Conservation (phyloP, 768 basidiomycete species). For the Lyophyllum shimeji region DNA sequence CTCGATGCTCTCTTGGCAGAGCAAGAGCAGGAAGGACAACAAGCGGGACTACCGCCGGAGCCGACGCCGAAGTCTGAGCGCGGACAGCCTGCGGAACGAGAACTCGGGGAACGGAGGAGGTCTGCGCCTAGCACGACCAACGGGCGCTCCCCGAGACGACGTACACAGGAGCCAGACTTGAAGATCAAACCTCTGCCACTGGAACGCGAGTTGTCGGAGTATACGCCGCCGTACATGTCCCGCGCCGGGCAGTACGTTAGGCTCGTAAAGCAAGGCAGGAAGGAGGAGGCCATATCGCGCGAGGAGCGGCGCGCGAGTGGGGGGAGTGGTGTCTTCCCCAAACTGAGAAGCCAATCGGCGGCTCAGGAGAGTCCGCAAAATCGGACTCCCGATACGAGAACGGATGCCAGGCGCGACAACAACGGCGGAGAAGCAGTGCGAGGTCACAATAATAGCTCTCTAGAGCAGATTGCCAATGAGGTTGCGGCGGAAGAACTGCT, state of each 20-base stretch:
- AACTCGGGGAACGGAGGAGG: not conserved
- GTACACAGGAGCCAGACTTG: conserved; percentile 12
- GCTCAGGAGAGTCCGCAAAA: not conserved
- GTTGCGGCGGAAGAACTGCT: not conserved
- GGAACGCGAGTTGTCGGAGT: conserved; percentile 22
- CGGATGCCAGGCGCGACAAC: not conserved
- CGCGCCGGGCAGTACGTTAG: conserved; percentile 32
- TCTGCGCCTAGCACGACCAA: conserved; percentile 1
- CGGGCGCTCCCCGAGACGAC: not conserved
- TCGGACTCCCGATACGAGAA: not conserved
- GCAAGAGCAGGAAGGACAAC: not conserved
- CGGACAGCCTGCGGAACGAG: not conserved
- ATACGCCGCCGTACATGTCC: conserved; percentile 26
- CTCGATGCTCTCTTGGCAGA: not conserved
- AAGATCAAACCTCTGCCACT: conserved; percentile 20
- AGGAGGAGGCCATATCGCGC: conserved; percentile 33
- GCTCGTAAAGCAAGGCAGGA: conserved; percentile 32
- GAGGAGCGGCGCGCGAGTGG: conserved; percentile 33
- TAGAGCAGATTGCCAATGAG: not conserved
- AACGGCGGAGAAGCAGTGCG: not conserved
- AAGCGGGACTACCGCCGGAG: not conserved
- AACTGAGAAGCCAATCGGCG: not conserved
- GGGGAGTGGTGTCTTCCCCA: conserved; percentile 13
- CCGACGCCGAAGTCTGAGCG: not conserved
- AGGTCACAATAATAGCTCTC: not conserved